phyloP scores from a whole-genome alignment of 352 stramenopile species.

The Globisporangium heterothallicum region DNA sequence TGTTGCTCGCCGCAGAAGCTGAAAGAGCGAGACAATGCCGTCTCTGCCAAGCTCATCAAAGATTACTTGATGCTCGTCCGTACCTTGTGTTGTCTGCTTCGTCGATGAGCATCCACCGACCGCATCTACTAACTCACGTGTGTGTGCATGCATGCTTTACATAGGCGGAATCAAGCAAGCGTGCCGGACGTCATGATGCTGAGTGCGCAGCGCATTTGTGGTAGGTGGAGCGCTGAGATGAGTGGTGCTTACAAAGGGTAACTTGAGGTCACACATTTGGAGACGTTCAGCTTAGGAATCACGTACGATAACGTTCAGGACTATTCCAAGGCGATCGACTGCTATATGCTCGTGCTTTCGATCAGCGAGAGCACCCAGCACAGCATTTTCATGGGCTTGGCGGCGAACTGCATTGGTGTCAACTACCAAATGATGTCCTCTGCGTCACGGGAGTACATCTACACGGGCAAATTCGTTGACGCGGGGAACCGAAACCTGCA shows the following conservation, averaged over 20 bases:
- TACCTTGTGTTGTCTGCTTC: neutral
- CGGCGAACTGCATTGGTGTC: conserved; percentile 86
- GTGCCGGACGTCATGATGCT: conserved; percentile 70
- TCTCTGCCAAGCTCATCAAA: conserved; percentile 74
- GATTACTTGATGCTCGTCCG: conserved; percentile 69
- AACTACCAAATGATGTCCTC: conserved; percentile 79
- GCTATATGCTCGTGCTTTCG: conserved; percentile 79
- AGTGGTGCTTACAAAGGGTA: too few species aligned
- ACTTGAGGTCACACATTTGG: too few species aligned
- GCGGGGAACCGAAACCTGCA: conserved; percentile 37
- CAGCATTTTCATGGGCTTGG: conserved; percentile 64
- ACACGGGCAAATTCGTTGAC: conserved; percentile 72
- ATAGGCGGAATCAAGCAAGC: conserved; percentile 81
- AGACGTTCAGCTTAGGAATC: conserved; percentile 55
- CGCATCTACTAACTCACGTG: neutral
- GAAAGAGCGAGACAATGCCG: conserved; percentile 50
- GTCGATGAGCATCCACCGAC: neutral
- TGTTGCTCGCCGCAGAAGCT: conserved; percentile 62
- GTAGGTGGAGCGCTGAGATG: conserved; percentile 27
- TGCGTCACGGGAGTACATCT: conserved; percentile 48
- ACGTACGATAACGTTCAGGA: conserved; percentile 86
- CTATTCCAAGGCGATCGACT: conserved; percentile 78
- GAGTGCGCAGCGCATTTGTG: conserved; percentile 82
- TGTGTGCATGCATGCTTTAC: too few species aligned
- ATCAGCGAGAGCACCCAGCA: conserved; percentile 83